Evolutionary conservation across 495 filamentous ascomycete genomes (phyloP).

Genomic region (Penicillium canariense): DNA sequence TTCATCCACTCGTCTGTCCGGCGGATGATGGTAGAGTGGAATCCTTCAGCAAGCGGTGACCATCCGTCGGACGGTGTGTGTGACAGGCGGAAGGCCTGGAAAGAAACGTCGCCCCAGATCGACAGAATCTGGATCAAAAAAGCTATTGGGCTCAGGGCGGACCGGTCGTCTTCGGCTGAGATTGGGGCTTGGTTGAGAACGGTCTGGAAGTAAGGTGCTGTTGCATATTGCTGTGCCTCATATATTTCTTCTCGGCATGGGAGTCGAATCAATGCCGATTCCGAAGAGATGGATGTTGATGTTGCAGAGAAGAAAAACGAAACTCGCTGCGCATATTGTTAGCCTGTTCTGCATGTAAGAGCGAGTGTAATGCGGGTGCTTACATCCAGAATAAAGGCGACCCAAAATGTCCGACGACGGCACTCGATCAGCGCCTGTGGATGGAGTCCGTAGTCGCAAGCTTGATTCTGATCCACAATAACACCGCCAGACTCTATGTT

Average conservation of each 20-base stretch:
- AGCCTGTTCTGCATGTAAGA: background rate
- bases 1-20: slow-evolving; percentile 51
- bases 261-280: slow-evolving; percentile 61
- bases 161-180: slow-evolving; percentile 30
- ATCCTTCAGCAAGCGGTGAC: slow-evolving; percentile 43
- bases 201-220: slow-evolving; percentile 57
- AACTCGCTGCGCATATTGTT: slow-evolving; percentile 43
- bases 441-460: slow-evolving; percentile 56
- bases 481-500: slow-evolving; percentile 59
- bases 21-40: slow-evolving; percentile 47
- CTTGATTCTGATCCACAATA: slow-evolving; percentile 40
- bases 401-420: slow-evolving; percentile 66
- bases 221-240: slow-evolving; percentile 51
- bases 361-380: slow-evolving; percentile 20
- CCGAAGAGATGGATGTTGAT: slow-evolving; percentile 38
- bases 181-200: slow-evolving; percentile 33
- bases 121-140: slow-evolving; percentile 58
- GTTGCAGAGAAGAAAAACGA: slow-evolving; percentile 54
- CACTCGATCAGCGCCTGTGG: slow-evolving; percentile 60
- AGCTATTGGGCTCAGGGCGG: slow-evolving; percentile 53
- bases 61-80: slow-evolving; percentile 48
- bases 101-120: slow-evolving; percentile 63
- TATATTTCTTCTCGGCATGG: slow-evolving; percentile 58
- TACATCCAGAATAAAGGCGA: slow-evolving; percentile 60
- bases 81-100: slow-evolving; percentile 53